Percentiles rank a stretch among this genome's conserved stretches.
phyloP scores from a whole-genome alignment of 2,329 filamentous ascomycete genomes.

The Colletotrichum sp. region DNA sequence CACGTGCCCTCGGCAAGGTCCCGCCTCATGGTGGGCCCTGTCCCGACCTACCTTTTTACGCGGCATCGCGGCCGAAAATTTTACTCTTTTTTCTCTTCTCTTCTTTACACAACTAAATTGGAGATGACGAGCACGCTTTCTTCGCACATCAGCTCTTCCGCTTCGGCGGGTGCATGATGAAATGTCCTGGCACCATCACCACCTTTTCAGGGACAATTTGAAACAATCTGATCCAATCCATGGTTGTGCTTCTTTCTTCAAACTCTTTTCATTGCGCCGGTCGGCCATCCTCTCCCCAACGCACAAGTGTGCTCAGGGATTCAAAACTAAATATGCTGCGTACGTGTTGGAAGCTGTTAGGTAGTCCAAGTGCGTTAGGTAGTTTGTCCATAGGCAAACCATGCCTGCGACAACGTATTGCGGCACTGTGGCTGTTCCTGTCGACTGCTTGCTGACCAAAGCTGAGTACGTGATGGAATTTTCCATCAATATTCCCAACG shows the following conservation, averaged over 20 bases:
- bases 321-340: not conserved
- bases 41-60: slow-evolving; percentile 8
- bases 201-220: slow-evolving; percentile 68
- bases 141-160: slow-evolving; percentile 60
- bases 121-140: slow-evolving; percentile 76
- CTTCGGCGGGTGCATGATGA: slow-evolving; percentile 65
- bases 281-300: not conserved
- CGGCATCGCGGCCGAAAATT: not conserved
- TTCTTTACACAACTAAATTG: slow-evolving; percentile 78
- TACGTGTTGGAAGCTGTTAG: not conserved
- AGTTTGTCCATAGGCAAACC: not conserved
- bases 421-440: not conserved
- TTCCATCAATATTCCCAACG: not conserved
- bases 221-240: slow-evolving; percentile 65
- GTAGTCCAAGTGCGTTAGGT: not conserved
- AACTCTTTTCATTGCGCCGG: not conserved
- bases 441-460: not conserved
- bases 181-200: slow-evolving; percentile 70
- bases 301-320: not conserved
- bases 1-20: slow-evolving; percentile 5
- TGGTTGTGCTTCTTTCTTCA: slow-evolving; percentile 15
- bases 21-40: not conserved
- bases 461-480: not conserved
- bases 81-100: slow-evolving; percentile 36
- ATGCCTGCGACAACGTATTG: not conserved